Percentiles rank a stretch among this genome's conserved stretches.
Conservation (phyloP, 768 basidiomycete genomes). For the Serendipita sp. region DNA sequence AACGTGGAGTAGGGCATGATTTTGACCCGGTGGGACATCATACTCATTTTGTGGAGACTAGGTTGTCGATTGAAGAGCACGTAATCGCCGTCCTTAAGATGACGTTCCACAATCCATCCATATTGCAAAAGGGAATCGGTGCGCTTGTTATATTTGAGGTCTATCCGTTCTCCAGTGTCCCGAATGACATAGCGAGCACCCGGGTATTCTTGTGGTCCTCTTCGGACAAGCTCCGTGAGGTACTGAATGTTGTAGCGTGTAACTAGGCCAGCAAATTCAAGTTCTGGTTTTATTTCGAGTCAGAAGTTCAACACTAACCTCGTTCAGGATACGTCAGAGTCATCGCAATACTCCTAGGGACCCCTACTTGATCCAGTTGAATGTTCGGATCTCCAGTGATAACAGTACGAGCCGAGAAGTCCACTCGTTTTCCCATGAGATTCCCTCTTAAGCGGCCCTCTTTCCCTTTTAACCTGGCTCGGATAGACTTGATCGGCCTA, state of each 20-base stretch:
- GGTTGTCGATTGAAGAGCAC: conserved; percentile 98
- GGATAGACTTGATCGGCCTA: conserved; percentile 93
- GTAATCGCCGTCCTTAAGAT: conserved; percentile 92
- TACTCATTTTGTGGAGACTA: conserved; percentile 98
- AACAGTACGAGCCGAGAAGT: conserved; percentile 97
- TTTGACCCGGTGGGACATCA: conserved; percentile 98
- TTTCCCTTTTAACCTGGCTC: conserved; percentile 94
- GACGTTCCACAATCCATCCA: conserved; percentile 96
- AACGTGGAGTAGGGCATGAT: conserved; percentile 98
- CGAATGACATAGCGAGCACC: conserved; percentile 94
- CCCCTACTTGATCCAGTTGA: conserved; percentile 91
- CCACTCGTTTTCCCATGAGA: conserved; percentile 98
- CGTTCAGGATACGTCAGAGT: conserved; percentile 94
- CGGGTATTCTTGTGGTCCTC: conserved; percentile 87
- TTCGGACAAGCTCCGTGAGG: conserved; percentile 85
- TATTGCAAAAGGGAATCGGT: conserved; percentile 91
- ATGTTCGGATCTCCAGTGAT: conserved; percentile 98
- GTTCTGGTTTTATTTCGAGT: neutral
- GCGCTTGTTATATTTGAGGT: conserved; percentile 89
- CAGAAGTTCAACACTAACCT: conserved; percentile 32
- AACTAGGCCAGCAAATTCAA: conserved; percentile 30
- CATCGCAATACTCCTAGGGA: conserved; percentile 90
- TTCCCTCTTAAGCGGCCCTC: conserved; percentile 96
- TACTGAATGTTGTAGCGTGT: conserved; percentile 95
- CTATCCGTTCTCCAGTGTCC: conserved; percentile 94